Percentiles rank a stretch among this genome's conserved stretches.
Evolutionary conservation across 768 basidiomycete genomes (phyloP).

Genomic region (Tulasnella sp.): DNA sequence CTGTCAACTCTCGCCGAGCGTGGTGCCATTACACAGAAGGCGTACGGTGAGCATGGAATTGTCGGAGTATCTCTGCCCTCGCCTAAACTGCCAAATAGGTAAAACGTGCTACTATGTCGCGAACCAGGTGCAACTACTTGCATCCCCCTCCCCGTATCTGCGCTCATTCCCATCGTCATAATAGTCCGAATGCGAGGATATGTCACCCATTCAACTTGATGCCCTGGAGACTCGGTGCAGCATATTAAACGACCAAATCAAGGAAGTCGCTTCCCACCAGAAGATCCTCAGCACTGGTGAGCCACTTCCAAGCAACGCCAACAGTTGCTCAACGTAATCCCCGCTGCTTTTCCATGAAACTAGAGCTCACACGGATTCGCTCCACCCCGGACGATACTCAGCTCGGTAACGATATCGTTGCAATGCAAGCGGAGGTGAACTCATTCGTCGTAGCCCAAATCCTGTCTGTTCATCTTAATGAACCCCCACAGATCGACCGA

Average conservation of each 20-base stretch:
- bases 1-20: constrained; percentile 75
- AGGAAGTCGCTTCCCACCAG: constrained; percentile 30
- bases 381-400: constrained; percentile 62
- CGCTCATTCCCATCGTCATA: background rate
- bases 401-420: constrained; percentile 48
- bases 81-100: constrained; percentile 37
- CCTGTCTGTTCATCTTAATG: background rate
- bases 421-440: constrained; percentile 47
- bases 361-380: constrained; percentile 61
- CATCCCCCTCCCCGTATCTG: background rate
- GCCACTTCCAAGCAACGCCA: background rate
- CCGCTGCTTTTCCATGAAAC: constrained; percentile 6
- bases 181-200: constrained; percentile 58
- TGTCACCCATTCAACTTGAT: constrained; percentile 54
- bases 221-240: constrained; percentile 25
- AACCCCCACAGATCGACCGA: constrained; percentile 41
- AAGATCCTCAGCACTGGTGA: constrained; percentile 9
- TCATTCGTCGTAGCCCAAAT: background rate
- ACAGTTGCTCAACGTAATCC: constrained; percentile 23
- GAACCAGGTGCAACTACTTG: constrained; percentile 39
- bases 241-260: constrained; percentile 50
- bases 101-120: constrained; percentile 83
- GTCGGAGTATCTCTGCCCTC: background rate
- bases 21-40: constrained; percentile 71
- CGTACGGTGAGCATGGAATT: constrained; percentile 50